Evolutionary conservation across 2,329 filamentous ascomycete species (phyloP).

Genomic region (Capronia americana): DNA sequence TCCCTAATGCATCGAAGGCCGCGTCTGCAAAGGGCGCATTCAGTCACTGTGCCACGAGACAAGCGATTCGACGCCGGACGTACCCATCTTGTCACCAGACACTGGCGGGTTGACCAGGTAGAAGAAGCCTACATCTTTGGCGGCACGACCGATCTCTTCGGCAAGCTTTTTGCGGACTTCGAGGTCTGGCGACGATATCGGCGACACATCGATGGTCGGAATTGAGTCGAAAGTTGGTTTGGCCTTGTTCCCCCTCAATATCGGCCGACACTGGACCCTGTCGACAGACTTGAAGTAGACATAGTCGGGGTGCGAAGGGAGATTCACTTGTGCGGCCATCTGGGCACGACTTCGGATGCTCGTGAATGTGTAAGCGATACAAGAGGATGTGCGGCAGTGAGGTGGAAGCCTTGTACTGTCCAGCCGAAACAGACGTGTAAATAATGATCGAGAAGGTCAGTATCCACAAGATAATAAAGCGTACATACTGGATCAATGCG

Average conservation of each 20-base stretch:
- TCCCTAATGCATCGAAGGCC: conserved; percentile 12
- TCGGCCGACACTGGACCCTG: conserved; percentile 14
- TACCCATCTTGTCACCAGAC: conserved; percentile 16
- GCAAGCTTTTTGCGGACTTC: conserved; percentile 51
- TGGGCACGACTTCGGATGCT: background rate
- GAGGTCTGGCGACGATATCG: conserved; percentile 43
- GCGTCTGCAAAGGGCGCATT: conserved; percentile 3
- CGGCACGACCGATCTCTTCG: conserved; percentile 51
- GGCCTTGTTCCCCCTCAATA: conserved; percentile 15
- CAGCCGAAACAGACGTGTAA: too few relatives aligned
- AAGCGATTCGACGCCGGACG: background rate
- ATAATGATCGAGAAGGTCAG: too few relatives aligned
- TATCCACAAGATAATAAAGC: background rate
- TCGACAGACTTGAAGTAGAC: conserved; percentile 20
- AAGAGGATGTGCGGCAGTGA: too few relatives aligned
- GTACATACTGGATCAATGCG: background rate
- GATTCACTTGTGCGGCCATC: background rate
- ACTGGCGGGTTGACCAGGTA: conserved; percentile 49
- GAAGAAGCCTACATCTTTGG: conserved; percentile 62
- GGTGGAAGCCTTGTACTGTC: too few relatives aligned
- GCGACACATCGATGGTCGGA: conserved; percentile 17
- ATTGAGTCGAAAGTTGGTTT: conserved; percentile 19
- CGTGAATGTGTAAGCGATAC: background rate
- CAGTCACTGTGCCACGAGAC: conserved; percentile 8
- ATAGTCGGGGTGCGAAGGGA: conserved; percentile 36